Evolutionary conservation across 495 filamentous ascomycete species (phyloP), one percentile per base, ranked within the genome.

Genomic region (Podospora didyma): DNA sequence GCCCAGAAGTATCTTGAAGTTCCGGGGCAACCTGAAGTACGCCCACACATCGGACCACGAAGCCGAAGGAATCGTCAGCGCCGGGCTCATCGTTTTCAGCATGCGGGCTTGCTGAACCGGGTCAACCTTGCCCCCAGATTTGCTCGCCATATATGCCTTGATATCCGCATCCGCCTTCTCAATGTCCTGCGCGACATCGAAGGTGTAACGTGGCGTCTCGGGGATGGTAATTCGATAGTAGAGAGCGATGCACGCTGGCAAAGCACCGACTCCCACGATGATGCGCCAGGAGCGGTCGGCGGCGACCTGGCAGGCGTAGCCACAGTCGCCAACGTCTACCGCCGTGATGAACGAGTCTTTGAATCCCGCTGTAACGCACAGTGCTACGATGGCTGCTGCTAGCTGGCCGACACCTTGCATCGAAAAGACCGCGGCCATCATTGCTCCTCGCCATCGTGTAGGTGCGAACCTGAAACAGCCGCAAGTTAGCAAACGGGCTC

Each of bases 381-480:
- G 72, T 3, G 87, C 86, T 12, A 91, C 76, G 7, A 93, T 72
- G 1, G 88, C 87, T 41, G 86, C 88, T 5, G 75, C 76, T 49
- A 92, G 78, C 66, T 92, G 79, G 46, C 90, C 90, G 54, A 90
- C 78, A 37, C 89, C 89, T 65, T 94, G 90, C 86, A 92, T 93
- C 31, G 88, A 86, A 64, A 96, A 94, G 35, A 96, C 89, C 7
- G 87, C 79, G 14, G 82, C 89, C 86, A 96, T 90, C 90, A 96
- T 93, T 46, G 86, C 87, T 49, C 90, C 90, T 53, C 90, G 79
- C 86, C 87, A 90, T 67, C 89, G 87, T 47, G 88, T 92, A 4
- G 87, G 90, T 20, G 89, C 89, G 67, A 90, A 92, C 69, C 82
- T 86, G 62, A 7, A 54, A 28, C 21, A 22, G 3, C 23, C 28